Percentiles rank a stretch among this genome's conserved stretches.
Conservation (phyloP, 495 filamentous ascomycete genomes). For the Xylaria flabelliformis region DNA sequence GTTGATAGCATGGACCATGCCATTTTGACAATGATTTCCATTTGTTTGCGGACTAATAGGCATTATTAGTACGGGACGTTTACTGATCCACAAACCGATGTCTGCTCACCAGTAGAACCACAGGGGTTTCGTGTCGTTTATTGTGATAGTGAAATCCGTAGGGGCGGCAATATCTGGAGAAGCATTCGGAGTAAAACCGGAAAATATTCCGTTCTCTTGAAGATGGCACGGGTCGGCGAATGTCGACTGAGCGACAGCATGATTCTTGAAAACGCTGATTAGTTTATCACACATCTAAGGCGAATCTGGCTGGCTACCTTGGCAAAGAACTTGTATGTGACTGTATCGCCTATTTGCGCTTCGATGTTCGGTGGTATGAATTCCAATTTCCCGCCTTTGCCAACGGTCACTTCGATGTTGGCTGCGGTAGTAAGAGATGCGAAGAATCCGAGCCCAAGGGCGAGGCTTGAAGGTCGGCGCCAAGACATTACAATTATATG, state of each 20-base stretch:
- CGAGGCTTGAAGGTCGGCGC: constrained; percentile 33
- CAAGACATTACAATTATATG: constrained; percentile 36
- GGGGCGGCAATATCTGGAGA: constrained; percentile 40
- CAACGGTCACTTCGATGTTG: constrained; percentile 45
- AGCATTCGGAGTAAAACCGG: constrained; percentile 52
- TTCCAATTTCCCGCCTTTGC: constrained; percentile 44
- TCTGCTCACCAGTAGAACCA: constrained; percentile 63
- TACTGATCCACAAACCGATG: constrained; percentile 29
- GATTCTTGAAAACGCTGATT: constrained; percentile 48
- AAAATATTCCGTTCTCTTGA: constrained; percentile 54
- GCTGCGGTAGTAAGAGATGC: constrained; percentile 40
- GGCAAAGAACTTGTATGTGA: constrained; percentile 68
- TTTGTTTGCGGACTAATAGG: constrained; percentile 39
- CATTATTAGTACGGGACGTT: constrained; percentile 26
- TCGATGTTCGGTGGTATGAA: constrained; percentile 45
- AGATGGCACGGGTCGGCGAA: constrained; percentile 66
- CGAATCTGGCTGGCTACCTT: constrained; percentile 33
- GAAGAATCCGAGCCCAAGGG: constrained; percentile 37
- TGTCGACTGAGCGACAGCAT: constrained; percentile 65
- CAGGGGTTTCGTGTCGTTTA: constrained; percentile 64
- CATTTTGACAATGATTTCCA: constrained; percentile 50
- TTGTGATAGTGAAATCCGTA: constrained; percentile 60
- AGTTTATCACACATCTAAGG: not conserved
- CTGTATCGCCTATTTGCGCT: constrained; percentile 49
- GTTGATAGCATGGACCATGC: constrained; percentile 52